Conservation (phyloP, 352 stramenopile genomes). For the Phytophthora pseudosyringae region DNA sequence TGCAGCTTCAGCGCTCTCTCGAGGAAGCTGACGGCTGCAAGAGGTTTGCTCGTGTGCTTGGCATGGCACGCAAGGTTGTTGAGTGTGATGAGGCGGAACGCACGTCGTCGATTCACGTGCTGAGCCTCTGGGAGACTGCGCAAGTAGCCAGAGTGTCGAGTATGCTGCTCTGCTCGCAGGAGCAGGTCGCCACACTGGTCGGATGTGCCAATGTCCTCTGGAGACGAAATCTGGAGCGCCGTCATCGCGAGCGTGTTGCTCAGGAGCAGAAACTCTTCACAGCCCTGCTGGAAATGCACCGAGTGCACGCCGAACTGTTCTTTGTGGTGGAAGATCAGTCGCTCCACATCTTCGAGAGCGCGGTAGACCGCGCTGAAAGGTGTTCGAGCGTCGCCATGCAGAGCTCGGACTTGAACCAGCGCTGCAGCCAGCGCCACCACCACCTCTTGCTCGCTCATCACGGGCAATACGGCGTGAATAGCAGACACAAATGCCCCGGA, state of each 20-base stretch:
- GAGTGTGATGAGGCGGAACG: slow-evolving; percentile 57
- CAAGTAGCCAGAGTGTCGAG: slow-evolving; percentile 50
- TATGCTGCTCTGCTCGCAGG: slow-evolving; percentile 62
- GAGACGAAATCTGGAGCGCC: slow-evolving; percentile 32
- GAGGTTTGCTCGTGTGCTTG: slow-evolving; percentile 48
- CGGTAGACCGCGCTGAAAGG: slow-evolving; percentile 27
- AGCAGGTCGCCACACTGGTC: slow-evolving; percentile 39
- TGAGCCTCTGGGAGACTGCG: slow-evolving; percentile 24
- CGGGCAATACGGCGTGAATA: neutral
- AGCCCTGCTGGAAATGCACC: slow-evolving; percentile 58
- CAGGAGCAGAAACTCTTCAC: slow-evolving; percentile 68
- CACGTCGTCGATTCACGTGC: slow-evolving; percentile 34
- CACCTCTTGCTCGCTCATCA: slow-evolving; percentile 42
- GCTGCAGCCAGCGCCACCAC: slow-evolving; percentile 53
- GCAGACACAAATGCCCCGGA: neutral
- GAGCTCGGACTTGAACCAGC: slow-evolving; percentile 39
- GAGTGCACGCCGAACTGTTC: slow-evolving; percentile 46
- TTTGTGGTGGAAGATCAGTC: slow-evolving; percentile 57
- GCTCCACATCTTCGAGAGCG: slow-evolving; percentile 46
- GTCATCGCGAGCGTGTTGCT: slow-evolving; percentile 68
- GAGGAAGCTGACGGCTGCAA: slow-evolving; percentile 49
- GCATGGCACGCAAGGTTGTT: slow-evolving; percentile 77
- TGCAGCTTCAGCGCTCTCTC: slow-evolving; percentile 61
- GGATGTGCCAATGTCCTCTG: slow-evolving; percentile 8
- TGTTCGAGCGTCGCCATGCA: slow-evolving; percentile 14